Evolutionary conservation across 345 rosid species (phyloP), one percentile per base, ranked within the genome.

Genomic region (Syzygium aqueum): DNA sequence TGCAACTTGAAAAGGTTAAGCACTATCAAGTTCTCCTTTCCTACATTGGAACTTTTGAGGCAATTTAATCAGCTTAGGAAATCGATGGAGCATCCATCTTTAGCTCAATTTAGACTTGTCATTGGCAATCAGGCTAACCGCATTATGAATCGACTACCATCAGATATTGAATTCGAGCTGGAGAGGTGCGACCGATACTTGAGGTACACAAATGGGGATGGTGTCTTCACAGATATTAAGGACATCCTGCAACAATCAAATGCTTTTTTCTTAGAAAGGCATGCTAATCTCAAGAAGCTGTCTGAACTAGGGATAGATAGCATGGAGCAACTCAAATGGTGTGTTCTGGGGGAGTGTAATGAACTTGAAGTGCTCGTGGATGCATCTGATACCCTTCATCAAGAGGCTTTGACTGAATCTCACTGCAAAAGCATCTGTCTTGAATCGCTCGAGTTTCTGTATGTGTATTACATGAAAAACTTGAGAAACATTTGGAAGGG

Each of bases 281-380:
- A 90, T 16, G 11, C 54, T 5, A 89, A 86, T 19, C 84, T 85
- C 1, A 59, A 6, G 49, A 88, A 8, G 40, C 87, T 91, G 11
- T 88, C 87, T 13, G 89, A 88, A n/a, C 87, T 89, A 52, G 87
- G 90, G 14, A 52, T 65, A 5, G 19, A 57, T 40, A 85, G 85
- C 77, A 86, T 90, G 91, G 59, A 80, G 10, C 51, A 88, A 25
- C 87, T 90, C 51, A 86, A 85, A 12, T 86, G 88, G 37, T 91
- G 93, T 56, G 37, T 91, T 84, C 30, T 87, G 84, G 90, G 86
- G 15, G 90, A 91, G 53, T 91, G 90, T 87, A 87, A 86, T 46
- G 61, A 86, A 43, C 30, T 89, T 51, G 77, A 84, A 67, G 86
- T 51, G 28, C 57, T 91, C 28, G 21, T 87, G 7, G 88, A 88